Evolutionary conservation across 345 rosid genomes (phyloP), one percentile per base, ranked within the genome.

Genomic region (Gossypium mustelinum): DNA sequence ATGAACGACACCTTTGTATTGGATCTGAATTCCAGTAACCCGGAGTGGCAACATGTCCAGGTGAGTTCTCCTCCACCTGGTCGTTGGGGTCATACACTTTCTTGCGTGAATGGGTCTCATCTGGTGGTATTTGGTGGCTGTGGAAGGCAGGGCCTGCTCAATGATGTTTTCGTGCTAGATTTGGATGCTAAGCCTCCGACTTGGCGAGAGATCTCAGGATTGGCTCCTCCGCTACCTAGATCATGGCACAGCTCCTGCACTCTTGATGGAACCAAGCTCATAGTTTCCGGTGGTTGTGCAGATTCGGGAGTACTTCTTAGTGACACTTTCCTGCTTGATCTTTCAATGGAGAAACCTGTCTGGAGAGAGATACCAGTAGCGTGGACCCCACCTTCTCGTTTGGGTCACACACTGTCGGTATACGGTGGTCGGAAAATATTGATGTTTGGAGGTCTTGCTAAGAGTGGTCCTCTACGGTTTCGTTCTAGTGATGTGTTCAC

Each of bases 201-300:
- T 17, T 90, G 98, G 98, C 90, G 93, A 44, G 98, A 90, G 80
- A 88, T 93, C 54, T 89, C 93, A 3, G 94, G 97, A 58, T 76
- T 90, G 80, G 97, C 98, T 1, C 98, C 97, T 25, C 97, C 94
- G n/a, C 86, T 93, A 55, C 98, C 97, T n/a, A 83, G 98, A 77
- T 89, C 97, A 34, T 90, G 98, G 98, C 94, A 93, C 76, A 93
- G 96, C 78, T 93, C 97, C 48, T 93, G 97, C 85, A 93, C 97
- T 41, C 94, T 93, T 43, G 97, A 93, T 58, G 97, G 97, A 50
- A 89, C 90, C 66, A 93, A 90, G 80, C 78, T 93, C 81, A 89
- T 93, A 41, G 97, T 93, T 66, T 90, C 97, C 9, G 97, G 98
- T 69, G 98, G 97, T 25, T 93, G 97, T 84, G 94, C 98, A 13